A percentile compares a stretch with the other conserved stretches of the same genome.
These are phyloP conservation scores for Dipteronia dyeriana DNA, from an alignment of 345 rosid genomes.

Conservation along the genomic window DNA sequence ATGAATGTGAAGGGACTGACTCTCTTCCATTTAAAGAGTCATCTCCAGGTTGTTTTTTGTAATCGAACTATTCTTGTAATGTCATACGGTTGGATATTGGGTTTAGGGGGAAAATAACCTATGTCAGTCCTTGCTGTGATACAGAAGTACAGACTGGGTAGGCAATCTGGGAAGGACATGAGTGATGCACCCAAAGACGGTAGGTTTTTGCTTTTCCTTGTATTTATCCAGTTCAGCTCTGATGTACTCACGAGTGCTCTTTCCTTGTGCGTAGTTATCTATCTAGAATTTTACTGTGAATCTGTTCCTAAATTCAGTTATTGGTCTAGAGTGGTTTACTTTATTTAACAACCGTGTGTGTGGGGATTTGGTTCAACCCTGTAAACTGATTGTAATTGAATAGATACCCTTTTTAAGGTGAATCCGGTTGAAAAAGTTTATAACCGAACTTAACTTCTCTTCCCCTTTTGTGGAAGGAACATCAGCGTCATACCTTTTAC, in stretches of 20 bases:
- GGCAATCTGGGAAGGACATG: conserved; percentile 77
- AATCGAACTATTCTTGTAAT: not conserved
- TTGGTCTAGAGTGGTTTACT: not conserved
- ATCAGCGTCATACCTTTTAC: conserved; percentile 55
- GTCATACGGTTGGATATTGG: not conserved
- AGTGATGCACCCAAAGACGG: conserved; percentile 59
- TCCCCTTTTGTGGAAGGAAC: conserved; percentile 27
- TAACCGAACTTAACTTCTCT: conserved; percentile 22
- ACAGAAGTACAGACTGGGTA: conserved; percentile 90
- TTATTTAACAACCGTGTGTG: not conserved
- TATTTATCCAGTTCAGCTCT: not conserved
- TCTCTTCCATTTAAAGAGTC: conserved; percentile 89
- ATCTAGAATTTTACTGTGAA: not conserved
- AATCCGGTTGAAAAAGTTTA: not conserved
- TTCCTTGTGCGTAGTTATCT: not conserved
- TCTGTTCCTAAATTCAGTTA: conserved; percentile 7
- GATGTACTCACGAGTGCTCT: not conserved
- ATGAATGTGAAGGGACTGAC: conserved; percentile 91
- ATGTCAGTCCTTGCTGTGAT: conserved; percentile 22
- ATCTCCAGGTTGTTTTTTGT: conserved; percentile 68
- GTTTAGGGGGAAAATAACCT: conserved; percentile 7
- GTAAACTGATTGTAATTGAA: conserved; percentile 4
- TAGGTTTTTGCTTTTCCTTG: conserved; percentile 24
- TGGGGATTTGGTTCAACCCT: not conserved
- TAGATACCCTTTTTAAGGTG: not conserved